These are phyloP conservation scores for Hypholoma sublateritium DNA, from an alignment of 768 basidiomycete genomes.

Conservation along the genomic window DNA sequence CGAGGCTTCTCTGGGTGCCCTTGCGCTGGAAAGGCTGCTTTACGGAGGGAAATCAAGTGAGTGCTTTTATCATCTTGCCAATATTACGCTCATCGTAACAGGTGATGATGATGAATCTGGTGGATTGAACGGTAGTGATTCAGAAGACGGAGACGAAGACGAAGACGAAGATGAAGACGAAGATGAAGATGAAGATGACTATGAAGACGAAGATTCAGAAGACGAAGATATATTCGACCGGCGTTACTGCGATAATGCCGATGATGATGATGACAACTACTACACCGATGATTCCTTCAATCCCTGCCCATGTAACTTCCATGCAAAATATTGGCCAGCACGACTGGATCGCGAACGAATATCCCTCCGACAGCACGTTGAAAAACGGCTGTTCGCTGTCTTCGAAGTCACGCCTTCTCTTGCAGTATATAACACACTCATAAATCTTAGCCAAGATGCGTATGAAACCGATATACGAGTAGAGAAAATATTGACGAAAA, in stretches of 20 bases:
- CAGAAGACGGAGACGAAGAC: constrained; percentile 18
- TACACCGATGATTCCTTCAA: constrained; percentile 25
- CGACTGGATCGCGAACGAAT: constrained; percentile 38
- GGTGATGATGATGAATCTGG: constrained; percentile 30
- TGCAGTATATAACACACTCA: constrained; percentile 43
- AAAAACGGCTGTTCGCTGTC: constrained; percentile 39
- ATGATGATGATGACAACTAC: constrained; percentile 29
- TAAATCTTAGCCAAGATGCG: constrained; percentile 34
- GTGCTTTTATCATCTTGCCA: constrained; percentile 9
- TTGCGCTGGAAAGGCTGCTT: constrained; percentile 48
- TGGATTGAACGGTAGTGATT: constrained; percentile 28
- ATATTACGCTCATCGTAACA: constrained; percentile 3
- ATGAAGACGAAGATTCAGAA: constrained; percentile 28
- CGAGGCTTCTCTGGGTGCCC: constrained; percentile 49
- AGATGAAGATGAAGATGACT: constrained; percentile 23
- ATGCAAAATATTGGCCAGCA: constrained; percentile 54
- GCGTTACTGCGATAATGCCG: constrained; percentile 13
- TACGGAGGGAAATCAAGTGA: constrained; percentile 56
- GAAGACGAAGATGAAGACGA: neutral
- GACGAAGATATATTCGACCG: constrained; percentile 22
- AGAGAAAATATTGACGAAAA: constrained; percentile 30
- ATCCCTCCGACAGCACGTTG: constrained; percentile 43
- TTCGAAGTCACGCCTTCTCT: constrained; percentile 53
- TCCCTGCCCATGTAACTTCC: constrained; percentile 30
- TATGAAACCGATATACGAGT: constrained; percentile 34